phyloP scores from a whole-genome alignment of 768 basidiomycete genomes.

The Leccinum olivaceopallidum region DNA sequence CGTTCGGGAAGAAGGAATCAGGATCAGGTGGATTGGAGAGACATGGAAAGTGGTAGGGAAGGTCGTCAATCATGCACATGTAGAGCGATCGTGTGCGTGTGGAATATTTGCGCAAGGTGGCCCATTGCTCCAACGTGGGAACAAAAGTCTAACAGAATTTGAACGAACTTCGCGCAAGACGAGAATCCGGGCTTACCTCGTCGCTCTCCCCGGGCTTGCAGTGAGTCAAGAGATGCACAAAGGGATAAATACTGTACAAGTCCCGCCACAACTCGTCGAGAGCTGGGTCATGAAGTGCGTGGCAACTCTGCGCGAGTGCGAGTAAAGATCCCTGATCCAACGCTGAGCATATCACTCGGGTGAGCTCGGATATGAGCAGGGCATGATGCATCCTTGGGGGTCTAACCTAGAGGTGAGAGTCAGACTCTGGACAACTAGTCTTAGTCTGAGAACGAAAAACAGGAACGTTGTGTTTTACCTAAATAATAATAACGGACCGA shows the following conservation, averaged over 20 bases:
- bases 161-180: not conserved
- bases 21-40: constrained; percentile 16
- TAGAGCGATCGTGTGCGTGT: constrained; percentile 20
- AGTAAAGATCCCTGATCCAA: constrained; percentile 20
- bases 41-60: constrained; percentile 10
- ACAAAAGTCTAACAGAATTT: not conserved
- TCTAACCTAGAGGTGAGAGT: not conserved
- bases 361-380: constrained; percentile 25
- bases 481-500: too few species aligned
- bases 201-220: not conserved
- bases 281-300: constrained; percentile 22
- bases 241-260: constrained; percentile 23
- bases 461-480: too few species aligned
- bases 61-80: constrained; percentile 23
- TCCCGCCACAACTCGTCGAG: constrained; percentile 28
- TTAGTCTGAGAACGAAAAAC: too few species aligned
- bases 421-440: too few species aligned
- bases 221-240: constrained; percentile 18
- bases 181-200: constrained; percentile 11
- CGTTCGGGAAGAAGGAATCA: constrained; percentile 23
- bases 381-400: constrained; percentile 23
- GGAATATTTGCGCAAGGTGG: constrained; percentile 20
- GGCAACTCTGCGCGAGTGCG: constrained; percentile 26
- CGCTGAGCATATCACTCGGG: constrained; percentile 18
- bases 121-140: constrained; percentile 17